phyloP scores from a whole-genome alignment of 1,139 yeast species.

The Lodderomyces pseudojiufengensis region DNA sequence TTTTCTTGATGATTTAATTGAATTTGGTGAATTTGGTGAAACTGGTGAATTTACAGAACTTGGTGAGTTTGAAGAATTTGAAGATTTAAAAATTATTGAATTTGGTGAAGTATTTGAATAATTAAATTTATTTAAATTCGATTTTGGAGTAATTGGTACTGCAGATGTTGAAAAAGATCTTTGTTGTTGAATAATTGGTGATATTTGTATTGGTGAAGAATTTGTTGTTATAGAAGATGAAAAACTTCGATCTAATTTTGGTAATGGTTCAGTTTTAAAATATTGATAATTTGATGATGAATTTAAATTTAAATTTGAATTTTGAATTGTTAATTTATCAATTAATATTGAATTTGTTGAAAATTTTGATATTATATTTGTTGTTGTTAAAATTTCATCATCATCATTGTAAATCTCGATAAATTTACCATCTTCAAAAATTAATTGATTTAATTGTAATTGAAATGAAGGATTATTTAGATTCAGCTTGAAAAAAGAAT shows the following conservation, averaged over 20 bases:
- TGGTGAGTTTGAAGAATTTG: neutral
- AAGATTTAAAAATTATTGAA: neutral
- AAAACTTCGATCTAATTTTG: slow-evolving; percentile 8
- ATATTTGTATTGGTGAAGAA: neutral
- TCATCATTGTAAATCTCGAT: slow-evolving; percentile 9
- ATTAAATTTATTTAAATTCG: neutral
- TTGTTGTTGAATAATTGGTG: neutral
- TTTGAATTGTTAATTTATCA: slow-evolving; percentile 13
- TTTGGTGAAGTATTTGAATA: neutral
- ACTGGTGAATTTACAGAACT: neutral
- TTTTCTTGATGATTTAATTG: neutral
- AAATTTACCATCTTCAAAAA: slow-evolving; percentile 10
- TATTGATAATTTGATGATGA: slow-evolving; percentile 9
- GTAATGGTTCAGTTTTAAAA: slow-evolving; percentile 31
- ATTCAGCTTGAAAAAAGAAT: slow-evolving; percentile 26
- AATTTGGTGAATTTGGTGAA: neutral
- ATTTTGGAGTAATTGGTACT: neutral
- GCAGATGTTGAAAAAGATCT: slow-evolving; percentile 1
- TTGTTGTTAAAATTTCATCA: slow-evolving; percentile 7
- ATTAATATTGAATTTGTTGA: slow-evolving; percentile 20
- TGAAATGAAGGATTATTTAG: slow-evolving; percentile 6
- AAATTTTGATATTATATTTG: slow-evolving; percentile 21
- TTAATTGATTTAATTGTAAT: slow-evolving; percentile 17
- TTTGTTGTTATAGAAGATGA: neutral
- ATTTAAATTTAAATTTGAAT: no score